Conservation (phyloP, 176 grass and related monocot species). For the Thinopyrum elongatum region DNA sequence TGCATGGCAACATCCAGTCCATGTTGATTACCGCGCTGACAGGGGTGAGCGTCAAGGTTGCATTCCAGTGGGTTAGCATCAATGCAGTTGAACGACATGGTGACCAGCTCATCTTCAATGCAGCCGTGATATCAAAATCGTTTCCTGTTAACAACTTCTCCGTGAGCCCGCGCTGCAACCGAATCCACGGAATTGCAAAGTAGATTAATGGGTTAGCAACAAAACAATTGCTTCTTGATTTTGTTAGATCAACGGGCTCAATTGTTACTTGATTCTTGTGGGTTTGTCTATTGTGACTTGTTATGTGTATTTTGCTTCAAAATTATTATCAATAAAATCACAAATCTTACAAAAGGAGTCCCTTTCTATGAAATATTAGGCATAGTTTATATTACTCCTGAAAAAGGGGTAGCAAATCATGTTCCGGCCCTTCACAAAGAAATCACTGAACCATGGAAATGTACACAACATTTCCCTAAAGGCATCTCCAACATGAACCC, state of each 20-base stretch:
- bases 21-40: background rate
- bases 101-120: background rate
- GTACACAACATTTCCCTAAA: too few relatives aligned
- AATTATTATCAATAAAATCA: background rate
- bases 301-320: background rate
- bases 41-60: background rate
- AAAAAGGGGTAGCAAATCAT: background rate
- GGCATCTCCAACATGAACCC: too few relatives aligned
- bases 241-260: background rate
- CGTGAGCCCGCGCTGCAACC: background rate
- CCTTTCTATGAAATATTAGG: background rate
- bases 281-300: background rate
- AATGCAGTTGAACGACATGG: background rate
- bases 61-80: background rate
- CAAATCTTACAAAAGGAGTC: background rate
- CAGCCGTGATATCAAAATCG: background rate
- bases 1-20: background rate
- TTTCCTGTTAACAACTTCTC: background rate
- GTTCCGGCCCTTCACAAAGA: background rate
- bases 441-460: too few relatives aligned
- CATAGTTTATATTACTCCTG: background rate
- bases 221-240: background rate
- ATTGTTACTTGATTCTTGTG: background rate
- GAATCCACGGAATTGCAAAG: background rate
- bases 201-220: background rate